Evolutionary conservation across 2,329 filamentous ascomycete genomes (phyloP).

Genomic region (Pezicula carpinea): DNA sequence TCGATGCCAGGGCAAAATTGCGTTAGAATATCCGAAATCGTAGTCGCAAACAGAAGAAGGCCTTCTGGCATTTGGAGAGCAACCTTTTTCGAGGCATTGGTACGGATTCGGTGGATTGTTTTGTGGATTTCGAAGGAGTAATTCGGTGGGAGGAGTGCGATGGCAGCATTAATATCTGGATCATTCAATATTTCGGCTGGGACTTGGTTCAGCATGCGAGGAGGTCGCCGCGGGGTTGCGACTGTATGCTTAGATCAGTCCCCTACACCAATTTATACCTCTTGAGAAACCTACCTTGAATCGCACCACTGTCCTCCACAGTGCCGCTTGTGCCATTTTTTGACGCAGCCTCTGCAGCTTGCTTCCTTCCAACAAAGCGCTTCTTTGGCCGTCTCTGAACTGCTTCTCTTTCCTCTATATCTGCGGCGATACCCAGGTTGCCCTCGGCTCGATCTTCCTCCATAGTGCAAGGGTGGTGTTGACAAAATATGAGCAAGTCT

Average conservation of each 20-base stretch:
- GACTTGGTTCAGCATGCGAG: constrained; percentile 85
- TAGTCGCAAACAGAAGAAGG: constrained; percentile 90
- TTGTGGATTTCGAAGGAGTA: constrained; percentile 99
- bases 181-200: constrained; percentile 84
- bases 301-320: constrained; percentile 56
- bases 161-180: constrained; percentile 78
- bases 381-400: constrained; percentile 73
- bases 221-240: constrained; percentile 64
- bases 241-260: constrained; percentile 42
- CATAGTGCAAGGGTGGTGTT: constrained; percentile 43
- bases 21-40: constrained; percentile 91
- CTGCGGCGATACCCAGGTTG: constrained; percentile 65
- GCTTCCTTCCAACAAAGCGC: constrained; percentile 81
- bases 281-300: constrained; percentile 54
- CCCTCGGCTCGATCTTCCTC: constrained; percentile 69
- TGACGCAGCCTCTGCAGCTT: constrained; percentile 56
- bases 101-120: constrained; percentile 90
- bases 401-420: constrained; percentile 53
- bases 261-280: not conserved
- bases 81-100: constrained; percentile 72
- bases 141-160: constrained; percentile 83
- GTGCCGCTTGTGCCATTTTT: constrained; percentile 28
- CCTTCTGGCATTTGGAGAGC: constrained; percentile 98
- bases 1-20: constrained; percentile 90
- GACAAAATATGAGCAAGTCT: too few relatives aligned